These are phyloP conservation scores for Areca catechu DNA, from an alignment of 176 grass and related monocot genomes.

Conservation along the genomic window DNA sequence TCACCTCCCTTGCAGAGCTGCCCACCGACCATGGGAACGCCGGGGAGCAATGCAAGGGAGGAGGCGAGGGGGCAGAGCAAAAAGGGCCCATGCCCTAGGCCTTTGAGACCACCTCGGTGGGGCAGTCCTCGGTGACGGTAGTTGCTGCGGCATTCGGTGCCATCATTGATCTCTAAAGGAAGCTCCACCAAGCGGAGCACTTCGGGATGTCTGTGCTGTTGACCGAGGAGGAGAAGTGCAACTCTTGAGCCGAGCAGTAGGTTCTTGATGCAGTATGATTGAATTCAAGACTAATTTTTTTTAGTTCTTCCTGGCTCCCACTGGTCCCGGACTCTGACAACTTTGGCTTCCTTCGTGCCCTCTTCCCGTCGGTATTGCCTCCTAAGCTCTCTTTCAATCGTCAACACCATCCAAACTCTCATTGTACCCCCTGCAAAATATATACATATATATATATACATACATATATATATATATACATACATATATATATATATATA, in stretches of 20 bases:
- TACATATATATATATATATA: too few species aligned
- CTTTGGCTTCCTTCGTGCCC: too few species aligned
- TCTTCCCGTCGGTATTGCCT: too few species aligned
- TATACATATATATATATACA: too few species aligned
- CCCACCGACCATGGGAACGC: background rate
- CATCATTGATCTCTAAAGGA: background rate
- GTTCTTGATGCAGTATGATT: background rate
- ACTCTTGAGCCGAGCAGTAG: conserved; percentile 76
- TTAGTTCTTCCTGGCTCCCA: too few species aligned
- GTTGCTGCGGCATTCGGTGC: background rate
- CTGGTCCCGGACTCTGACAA: too few species aligned
- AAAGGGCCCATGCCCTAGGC: background rate
- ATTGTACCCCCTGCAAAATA: too few species aligned
- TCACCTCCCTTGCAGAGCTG: background rate
- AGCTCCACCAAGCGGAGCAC: background rate
- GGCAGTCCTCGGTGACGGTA: background rate
- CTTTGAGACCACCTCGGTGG: background rate
- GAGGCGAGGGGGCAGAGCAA: conserved; percentile 10
- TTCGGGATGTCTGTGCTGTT: conserved; percentile 1
- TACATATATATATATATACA: too few species aligned
- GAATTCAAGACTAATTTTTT: conserved; percentile 3
- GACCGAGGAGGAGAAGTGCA: conserved; percentile 24
- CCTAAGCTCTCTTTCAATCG: too few species aligned
- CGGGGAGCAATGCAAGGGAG: conserved; percentile 9
- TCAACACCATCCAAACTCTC: too few species aligned